A percentile compares a stretch with the other conserved stretches of the same genome.
Evolutionary conservation across 1,284 basidiomycete species (phyloP).

Genomic region (Rhodotorula sp.): DNA sequence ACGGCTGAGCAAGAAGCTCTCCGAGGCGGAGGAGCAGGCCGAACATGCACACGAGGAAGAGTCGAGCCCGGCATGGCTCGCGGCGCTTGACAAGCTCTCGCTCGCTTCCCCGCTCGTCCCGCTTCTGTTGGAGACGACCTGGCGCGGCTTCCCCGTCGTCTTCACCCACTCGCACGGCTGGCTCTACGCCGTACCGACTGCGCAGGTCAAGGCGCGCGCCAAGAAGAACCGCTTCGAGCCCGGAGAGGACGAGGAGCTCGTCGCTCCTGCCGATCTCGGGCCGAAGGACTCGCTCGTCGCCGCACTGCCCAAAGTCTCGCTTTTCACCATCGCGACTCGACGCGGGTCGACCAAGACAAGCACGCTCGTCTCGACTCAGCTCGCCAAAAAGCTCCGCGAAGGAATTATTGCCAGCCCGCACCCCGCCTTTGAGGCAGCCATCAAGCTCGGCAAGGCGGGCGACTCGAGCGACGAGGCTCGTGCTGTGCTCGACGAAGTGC

Average conservation of each 20-base stretch:
- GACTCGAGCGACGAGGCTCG: not conserved
- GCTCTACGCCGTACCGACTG: constrained; percentile 39
- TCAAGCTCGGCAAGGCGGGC: not conserved
- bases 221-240: constrained; percentile 39
- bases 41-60: not conserved
- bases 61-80: constrained; percentile 19
- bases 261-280: constrained; percentile 27
- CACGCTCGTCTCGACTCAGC: constrained; percentile 13
- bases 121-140: constrained; percentile 42
- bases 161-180: constrained; percentile 44
- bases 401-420: constrained; percentile 31
- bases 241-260: constrained; percentile 42
- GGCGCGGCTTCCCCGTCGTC: constrained; percentile 40
- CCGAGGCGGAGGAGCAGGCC: not conserved
- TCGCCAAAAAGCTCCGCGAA: constrained; percentile 25
- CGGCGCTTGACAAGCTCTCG: constrained; percentile 20
- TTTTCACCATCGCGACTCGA: constrained; percentile 13
- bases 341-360: not conserved
- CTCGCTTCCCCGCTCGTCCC: constrained; percentile 38
- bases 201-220: not conserved
- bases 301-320: constrained; percentile 12
- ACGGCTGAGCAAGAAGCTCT: constrained; percentile 6
- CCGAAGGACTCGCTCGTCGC: constrained; percentile 29
- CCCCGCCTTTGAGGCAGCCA: constrained; percentile 7
- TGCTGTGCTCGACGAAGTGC: constrained; percentile 7